Evolutionary conservation across 352 stramenopile species (phyloP).

Genomic region (Phytophthora multivora): DNA sequence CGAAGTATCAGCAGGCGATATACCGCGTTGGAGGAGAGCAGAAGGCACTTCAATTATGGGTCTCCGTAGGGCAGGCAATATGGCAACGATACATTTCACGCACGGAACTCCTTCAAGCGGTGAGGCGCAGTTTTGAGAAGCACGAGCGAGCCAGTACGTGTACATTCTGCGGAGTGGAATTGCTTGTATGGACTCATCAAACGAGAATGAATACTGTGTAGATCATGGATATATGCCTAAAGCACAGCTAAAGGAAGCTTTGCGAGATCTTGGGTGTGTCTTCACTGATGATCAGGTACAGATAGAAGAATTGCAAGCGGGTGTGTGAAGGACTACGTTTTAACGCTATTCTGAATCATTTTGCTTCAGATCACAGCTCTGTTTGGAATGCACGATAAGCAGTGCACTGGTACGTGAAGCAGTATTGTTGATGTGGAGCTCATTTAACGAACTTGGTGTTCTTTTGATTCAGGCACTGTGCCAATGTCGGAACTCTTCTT

Average conservation of each 20-base stretch:
- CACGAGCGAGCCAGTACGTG: slow-evolving; percentile 49
- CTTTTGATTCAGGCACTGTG: slow-evolving; percentile 31
- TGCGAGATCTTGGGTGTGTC: slow-evolving; percentile 53
- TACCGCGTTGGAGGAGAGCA: slow-evolving; percentile 39
- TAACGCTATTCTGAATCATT: background rate
- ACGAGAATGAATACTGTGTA: slow-evolving; percentile 9
- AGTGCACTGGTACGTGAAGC: slow-evolving; percentile 37
- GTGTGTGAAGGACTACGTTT: too few species aligned
- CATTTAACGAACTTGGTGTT: background rate
- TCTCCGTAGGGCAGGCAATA: slow-evolving; percentile 40
- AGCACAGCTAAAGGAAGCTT: slow-evolving; percentile 54
- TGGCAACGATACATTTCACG: slow-evolving; percentile 48
- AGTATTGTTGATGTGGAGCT: background rate
- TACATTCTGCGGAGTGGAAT: background rate
- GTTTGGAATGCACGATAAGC: slow-evolving; percentile 49
- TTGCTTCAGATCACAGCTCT: slow-evolving; percentile 45
- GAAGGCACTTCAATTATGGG: slow-evolving; percentile 39
- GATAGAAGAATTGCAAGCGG: too few species aligned
- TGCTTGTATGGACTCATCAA: background rate
- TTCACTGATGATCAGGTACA: slow-evolving; percentile 66
- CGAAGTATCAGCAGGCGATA: slow-evolving; percentile 53
- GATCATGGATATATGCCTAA: slow-evolving; percentile 56
- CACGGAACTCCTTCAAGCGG: slow-evolving; percentile 51
- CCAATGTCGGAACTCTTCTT: slow-evolving; percentile 46
- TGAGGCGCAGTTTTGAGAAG: slow-evolving; percentile 68